Percentiles rank a stretch among this genome's conserved stretches.
Conservation (phyloP, 768 basidiomycete genomes). For the Lactarius hatsudake region DNA sequence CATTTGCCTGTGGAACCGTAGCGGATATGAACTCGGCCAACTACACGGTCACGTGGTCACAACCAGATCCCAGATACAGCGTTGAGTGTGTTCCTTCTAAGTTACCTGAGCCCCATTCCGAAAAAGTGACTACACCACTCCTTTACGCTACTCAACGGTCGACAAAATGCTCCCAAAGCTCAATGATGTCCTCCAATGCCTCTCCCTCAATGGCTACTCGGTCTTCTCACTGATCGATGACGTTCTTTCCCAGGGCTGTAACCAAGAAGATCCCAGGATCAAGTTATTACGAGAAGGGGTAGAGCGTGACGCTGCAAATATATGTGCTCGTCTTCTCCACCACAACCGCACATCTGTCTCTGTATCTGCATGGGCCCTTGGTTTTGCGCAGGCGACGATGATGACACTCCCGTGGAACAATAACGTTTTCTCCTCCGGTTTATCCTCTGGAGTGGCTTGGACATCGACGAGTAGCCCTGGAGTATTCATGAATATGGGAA, state of each 20-base stretch:
- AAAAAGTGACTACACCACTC: too few species aligned
- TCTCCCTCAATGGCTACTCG: background rate
- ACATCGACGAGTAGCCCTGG: background rate
- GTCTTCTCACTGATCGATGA: background rate
- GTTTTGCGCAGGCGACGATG: background rate
- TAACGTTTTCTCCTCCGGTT: background rate
- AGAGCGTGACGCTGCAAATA: background rate
- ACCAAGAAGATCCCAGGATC: background rate
- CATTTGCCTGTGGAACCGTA: too few species aligned
- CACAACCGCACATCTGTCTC: background rate
- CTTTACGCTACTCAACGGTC: too few species aligned
- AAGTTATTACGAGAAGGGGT: background rate
- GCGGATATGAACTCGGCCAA: too few species aligned
- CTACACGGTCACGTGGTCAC: too few species aligned
- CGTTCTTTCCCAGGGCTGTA: background rate
- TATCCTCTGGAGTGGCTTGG: background rate
- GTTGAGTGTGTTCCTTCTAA: too few species aligned
- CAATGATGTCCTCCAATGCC: background rate
- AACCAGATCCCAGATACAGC: too few species aligned
- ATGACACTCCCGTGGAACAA: background rate
- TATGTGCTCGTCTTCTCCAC: background rate
- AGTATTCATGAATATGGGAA: background rate
- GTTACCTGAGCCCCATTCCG: too few species aligned
- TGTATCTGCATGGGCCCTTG: background rate
- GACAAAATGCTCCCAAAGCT: background rate